Evolutionary conservation across 78 protist species (phyloP).

Genomic region (Protostelium mycophagum): DNA sequence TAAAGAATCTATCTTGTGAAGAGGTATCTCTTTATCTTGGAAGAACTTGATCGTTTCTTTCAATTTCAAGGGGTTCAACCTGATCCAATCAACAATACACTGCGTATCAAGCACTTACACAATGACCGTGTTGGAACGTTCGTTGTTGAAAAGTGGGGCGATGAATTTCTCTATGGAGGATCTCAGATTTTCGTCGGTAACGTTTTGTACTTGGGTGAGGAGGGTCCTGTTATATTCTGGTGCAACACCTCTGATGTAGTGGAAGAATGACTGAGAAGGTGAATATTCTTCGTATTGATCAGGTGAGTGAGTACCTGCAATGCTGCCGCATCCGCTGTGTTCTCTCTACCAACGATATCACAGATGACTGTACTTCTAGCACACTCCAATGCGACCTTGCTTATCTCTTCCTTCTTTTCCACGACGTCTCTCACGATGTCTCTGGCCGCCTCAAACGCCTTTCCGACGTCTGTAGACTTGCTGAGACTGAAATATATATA

Average conservation of each 20-base stretch:
- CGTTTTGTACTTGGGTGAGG: neutral
- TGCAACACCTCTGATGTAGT: neutral
- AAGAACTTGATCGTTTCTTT: neutral
- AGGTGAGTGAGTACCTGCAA: neutral
- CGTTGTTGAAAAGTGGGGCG: neutral
- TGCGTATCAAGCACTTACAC: neutral
- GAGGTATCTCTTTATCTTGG: neutral
- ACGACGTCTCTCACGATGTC: neutral
- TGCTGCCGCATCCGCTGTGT: neutral
- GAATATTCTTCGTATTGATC: too few species aligned
- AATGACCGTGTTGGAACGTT: neutral
- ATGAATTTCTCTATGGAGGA: neutral
- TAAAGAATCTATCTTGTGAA: neutral
- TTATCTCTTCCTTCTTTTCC: neutral
- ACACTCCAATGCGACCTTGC: neutral
- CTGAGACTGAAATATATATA: neutral
- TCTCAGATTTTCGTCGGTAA: neutral
- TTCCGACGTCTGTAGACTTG: neutral
- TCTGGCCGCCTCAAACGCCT: neutral
- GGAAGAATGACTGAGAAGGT: neutral
- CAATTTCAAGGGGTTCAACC: neutral
- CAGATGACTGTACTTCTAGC: neutral
- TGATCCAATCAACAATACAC: neutral
- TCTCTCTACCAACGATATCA: neutral
- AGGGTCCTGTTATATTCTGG: neutral